phyloP scores from a whole-genome alignment of 371 early-diverging fungal species.

The Conidiobolus incongruus region DNA sequence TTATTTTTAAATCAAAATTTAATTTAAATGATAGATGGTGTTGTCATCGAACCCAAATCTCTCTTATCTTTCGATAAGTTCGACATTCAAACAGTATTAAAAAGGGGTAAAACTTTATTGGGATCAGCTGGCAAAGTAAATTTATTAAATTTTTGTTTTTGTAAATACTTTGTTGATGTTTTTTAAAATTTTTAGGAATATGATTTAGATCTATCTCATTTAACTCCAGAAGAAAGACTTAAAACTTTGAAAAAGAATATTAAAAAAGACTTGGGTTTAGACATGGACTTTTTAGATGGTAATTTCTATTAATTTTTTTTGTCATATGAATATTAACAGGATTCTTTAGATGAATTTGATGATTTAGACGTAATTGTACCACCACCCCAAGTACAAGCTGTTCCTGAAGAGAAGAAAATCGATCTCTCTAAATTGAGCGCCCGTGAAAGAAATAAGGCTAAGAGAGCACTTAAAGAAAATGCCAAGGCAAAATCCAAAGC shows the following conservation, averaged over 20 bases:
- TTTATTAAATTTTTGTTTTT: background rate
- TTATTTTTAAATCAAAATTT: too few relatives aligned
- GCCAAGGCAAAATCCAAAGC: too few relatives aligned
- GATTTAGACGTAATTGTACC: conserved; percentile 28
- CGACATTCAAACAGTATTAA: conserved; percentile 58
- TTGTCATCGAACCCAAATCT: conserved; percentile 8
- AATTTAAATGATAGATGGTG: too few relatives aligned
- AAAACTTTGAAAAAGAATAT: conserved; percentile 63
- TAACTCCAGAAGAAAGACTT: conserved; percentile 69
- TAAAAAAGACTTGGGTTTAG: conserved; percentile 63
- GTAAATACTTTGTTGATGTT: background rate
- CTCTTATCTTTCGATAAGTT: conserved; percentile 38
- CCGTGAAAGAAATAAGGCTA: conserved; percentile 67
- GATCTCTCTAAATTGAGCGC: conserved; percentile 71
- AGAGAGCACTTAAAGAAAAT: conserved; percentile 66
- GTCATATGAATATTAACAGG: background rate
- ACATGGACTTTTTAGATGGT: conserved; percentile 75
- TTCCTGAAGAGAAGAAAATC: conserved; percentile 10
- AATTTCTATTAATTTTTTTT: background rate
- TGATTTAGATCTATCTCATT: conserved; percentile 53
- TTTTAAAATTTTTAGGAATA: conserved; percentile 35
- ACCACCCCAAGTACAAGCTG: conserved; percentile 6
- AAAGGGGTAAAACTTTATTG: conserved; percentile 57
- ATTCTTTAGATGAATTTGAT: conserved; percentile 7
- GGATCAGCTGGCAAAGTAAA: conserved; percentile 50